Evolutionary conservation across 1,284 basidiomycete species (phyloP).

Genomic region (Vanrija pseudolonga): DNA sequence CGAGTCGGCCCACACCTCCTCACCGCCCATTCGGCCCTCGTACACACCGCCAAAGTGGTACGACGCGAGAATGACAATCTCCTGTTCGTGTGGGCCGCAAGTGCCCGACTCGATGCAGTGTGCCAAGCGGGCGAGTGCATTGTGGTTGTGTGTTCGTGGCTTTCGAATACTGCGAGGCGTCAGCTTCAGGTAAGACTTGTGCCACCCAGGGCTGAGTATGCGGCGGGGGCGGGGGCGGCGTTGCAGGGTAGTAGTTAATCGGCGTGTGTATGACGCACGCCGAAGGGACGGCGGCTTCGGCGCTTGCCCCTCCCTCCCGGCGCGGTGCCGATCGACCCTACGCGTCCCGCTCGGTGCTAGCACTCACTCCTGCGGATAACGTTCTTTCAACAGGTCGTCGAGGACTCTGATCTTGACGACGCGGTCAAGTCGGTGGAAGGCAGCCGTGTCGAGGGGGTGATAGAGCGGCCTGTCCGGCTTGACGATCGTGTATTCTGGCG

Average conservation of each 20-base stretch:
- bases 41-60: slow-evolving; percentile 21
- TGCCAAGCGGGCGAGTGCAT: slow-evolving; percentile 18
- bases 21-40: slow-evolving; percentile 18
- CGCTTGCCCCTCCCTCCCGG: neutral
- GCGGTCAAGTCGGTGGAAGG: too few species aligned
- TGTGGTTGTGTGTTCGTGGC: slow-evolving; percentile 2
- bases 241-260: neutral
- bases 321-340: neutral
- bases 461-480: too few species aligned
- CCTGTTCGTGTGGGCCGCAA: slow-evolving; percentile 22
- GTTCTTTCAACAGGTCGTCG: neutral
- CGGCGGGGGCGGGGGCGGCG: too few species aligned
- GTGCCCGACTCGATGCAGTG: slow-evolving; percentile 17
- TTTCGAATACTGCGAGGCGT: too few species aligned
- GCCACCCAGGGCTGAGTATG: neutral
- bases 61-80: slow-evolving; percentile 22
- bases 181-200: neutral
- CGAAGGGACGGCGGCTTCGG: too few species aligned
- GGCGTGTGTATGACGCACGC: too few species aligned
- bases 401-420: neutral
- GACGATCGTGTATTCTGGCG: too few species aligned
- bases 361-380: neutral
- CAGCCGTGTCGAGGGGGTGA: too few species aligned
- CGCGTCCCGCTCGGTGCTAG: neutral
- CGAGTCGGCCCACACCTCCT: slow-evolving; percentile 36